Conservation (phyloP, 768 basidiomycete genomes). For the Termitomyces sp. region DNA sequence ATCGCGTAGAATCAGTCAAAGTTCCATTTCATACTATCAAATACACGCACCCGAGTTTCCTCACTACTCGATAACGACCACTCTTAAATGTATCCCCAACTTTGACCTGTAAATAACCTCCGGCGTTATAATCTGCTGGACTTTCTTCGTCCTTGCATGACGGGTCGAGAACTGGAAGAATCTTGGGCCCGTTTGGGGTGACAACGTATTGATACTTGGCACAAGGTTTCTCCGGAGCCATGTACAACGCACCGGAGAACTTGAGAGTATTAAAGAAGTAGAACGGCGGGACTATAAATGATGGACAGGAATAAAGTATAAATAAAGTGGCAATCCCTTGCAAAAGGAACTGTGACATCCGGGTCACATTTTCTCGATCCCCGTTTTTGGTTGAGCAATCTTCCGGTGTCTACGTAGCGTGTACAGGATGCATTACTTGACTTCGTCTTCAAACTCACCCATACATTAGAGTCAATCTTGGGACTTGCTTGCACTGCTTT, state of each 20-base stretch:
- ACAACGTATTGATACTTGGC: conserved; percentile 75
- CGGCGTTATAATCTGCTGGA: conserved; percentile 77
- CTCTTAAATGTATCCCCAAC: conserved; percentile 81
- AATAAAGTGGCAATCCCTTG: conserved; percentile 9
- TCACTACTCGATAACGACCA: conserved; percentile 77
- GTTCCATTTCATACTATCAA: conserved; percentile 5
- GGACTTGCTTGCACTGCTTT: background rate
- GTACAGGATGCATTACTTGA: background rate
- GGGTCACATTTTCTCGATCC: conserved; percentile 4
- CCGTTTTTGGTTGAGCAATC: background rate
- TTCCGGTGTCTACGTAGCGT: background rate
- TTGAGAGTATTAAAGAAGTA: conserved; percentile 7
- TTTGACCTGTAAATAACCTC: conserved; percentile 77
- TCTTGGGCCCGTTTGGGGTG: conserved; percentile 60
- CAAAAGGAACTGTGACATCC: conserved; percentile 14
- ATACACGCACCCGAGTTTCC: conserved; percentile 76
- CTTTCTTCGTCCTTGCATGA: conserved; percentile 74
- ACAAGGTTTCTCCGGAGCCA: conserved; percentile 64
- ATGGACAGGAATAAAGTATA: background rate
- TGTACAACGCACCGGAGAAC: conserved; percentile 26
- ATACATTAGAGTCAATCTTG: background rate
- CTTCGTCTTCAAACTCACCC: background rate
- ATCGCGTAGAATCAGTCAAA: conserved; percentile 21
- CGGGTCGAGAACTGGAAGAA: conserved; percentile 62
- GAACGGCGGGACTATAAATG: background rate